A percentile compares a stretch with the other conserved stretches of the same genome.
These are phyloP conservation scores for Schwanniomyces pseudopolymorphus DNA, from an alignment of 805 yeast genomes.

Conservation along the genomic window DNA sequence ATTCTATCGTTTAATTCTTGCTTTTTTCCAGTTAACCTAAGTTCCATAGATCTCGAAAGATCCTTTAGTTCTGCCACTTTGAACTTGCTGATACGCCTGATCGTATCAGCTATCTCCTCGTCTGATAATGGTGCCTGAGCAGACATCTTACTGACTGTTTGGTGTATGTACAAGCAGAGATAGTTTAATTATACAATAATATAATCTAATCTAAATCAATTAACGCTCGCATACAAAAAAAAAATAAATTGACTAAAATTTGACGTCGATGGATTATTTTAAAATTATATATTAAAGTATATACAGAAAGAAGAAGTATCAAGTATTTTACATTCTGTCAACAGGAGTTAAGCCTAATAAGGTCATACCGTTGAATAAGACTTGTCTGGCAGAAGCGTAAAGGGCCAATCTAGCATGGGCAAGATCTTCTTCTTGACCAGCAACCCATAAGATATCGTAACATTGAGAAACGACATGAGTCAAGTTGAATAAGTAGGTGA, in stretches of 20 bases:
- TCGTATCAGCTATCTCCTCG: constrained; percentile 15
- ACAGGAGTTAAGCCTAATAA: constrained; percentile 96
- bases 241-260: not conserved
- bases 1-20: constrained; percentile 58
- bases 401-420: constrained; percentile 91
- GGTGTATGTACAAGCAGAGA: not conserved
- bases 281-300: not conserved
- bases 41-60: constrained; percentile 48
- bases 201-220: not conserved
- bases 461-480: constrained; percentile 95
- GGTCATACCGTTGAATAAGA: constrained; percentile 83
- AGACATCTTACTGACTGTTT: not conserved
- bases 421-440: constrained; percentile 86
- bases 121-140: constrained; percentile 9
- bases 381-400: constrained; percentile 86
- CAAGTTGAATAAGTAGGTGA: constrained; percentile 87
- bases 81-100: constrained; percentile 16
- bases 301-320: not conserved
- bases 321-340: constrained; percentile 78
- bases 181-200: not conserved
- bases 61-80: constrained; percentile 55
- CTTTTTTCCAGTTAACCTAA: constrained; percentile 59
- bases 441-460: constrained; percentile 94
- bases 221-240: not conserved
- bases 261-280: not conserved